Conservation (phyloP, 208 protist genomes). For the Porcisia hertigi region DNA sequence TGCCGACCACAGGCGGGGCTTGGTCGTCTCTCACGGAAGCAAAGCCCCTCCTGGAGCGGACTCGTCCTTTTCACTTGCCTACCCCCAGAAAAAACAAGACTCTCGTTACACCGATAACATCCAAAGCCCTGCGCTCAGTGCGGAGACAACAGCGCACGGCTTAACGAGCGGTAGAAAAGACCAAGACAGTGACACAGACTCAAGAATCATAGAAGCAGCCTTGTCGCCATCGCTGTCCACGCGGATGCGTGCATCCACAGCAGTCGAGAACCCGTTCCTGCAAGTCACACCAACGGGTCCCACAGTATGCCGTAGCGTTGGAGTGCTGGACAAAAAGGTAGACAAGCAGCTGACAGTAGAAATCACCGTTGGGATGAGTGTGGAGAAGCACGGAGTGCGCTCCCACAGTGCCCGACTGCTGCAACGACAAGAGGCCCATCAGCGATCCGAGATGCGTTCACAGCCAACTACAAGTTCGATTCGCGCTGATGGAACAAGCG, state of each 20-base stretch:
- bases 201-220: background rate
- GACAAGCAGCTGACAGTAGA: background rate
- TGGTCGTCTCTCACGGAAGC: background rate
- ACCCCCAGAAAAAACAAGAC: background rate
- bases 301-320: background rate
- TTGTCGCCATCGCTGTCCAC: background rate
- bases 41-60: background rate
- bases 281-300: background rate
- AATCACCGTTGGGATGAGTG: background rate
- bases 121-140: background rate
- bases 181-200: constrained; percentile 3
- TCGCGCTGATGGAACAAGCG: background rate
- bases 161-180: constrained; percentile 8
- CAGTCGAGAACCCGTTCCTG: background rate
- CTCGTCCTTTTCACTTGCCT: background rate
- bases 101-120: background rate
- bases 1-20: background rate
- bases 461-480: background rate
- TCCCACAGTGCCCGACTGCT: background rate
- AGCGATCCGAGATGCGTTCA: background rate
- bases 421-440: background rate
- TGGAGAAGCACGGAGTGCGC: background rate
- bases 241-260: background rate
- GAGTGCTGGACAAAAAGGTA: background rate
- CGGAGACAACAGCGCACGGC: background rate